Evolutionary conservation across 140 eudicot genomes (phyloP), one percentile per base, ranked within the genome.

Genomic region (Bidens hawaiensis): DNA sequence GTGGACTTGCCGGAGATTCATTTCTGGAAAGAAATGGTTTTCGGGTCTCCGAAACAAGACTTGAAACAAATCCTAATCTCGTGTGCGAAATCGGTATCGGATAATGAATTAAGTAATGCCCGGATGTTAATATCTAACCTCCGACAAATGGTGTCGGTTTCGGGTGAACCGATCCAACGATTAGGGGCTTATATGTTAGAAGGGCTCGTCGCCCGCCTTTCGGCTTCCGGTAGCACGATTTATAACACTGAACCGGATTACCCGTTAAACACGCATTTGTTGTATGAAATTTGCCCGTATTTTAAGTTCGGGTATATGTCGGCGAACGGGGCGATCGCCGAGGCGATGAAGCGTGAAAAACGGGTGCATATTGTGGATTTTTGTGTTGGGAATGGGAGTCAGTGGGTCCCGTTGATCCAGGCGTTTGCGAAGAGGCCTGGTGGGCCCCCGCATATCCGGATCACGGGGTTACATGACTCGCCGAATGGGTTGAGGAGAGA

Each of bases 131-230:
- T 78, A 82, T 75, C 78, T 30, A 73, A 73, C 56, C 66, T 73
- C 42, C 78, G 78, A 16, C 73, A 65, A 57, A 13, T 73, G 73
- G 91, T 84, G 56, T 84, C 87, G 0, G 74, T 84, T 40, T 36
- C 75, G 18, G 91, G 91, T 16, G 84, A 80, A 6, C 91, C 91
- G 56, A 64, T 80, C 14, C 87, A 84, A 49, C 87, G 91, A 3
- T 62, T 84, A 1, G 91, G 91, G n/a, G 91, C 91, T 2, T 84
- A 84, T 59, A 74, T 84, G 91, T 46, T 84, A 17, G 91, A 84
- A 67, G 91, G 91, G 64, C 80, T 84, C 2, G 80, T 84, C 6
- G 91, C 91, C 33, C 78, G 79, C 68, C 68, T 70, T 16, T 78
- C 81, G 14, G 49, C 69, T 19, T 79, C 90, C 0, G 90, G 90